phyloP scores from a whole-genome alignment of 1,284 basidiomycete genomes.

The Papiliotrema flavescens region DNA sequence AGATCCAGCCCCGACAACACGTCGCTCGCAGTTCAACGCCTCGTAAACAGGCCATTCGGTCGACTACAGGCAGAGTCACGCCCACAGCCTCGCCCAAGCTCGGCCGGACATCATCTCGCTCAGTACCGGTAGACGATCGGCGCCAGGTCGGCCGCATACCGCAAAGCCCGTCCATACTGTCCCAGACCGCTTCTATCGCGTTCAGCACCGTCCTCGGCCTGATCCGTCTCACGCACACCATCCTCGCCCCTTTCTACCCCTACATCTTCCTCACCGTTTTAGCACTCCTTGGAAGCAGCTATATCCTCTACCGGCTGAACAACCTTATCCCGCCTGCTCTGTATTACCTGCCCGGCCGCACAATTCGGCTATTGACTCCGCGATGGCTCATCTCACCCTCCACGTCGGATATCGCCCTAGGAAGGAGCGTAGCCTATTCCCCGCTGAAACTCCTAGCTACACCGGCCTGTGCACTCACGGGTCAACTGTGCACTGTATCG shows the following conservation, averaged over 20 bases:
- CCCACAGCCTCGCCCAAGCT: too few relatives aligned
- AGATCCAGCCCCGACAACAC: too few relatives aligned
- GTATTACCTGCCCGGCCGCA: conserved; percentile 6
- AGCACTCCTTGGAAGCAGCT: not conserved
- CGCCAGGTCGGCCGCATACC: too few relatives aligned
- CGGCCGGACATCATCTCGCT: too few relatives aligned
- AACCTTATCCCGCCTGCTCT: conserved; percentile 17
- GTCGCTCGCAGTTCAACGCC: too few relatives aligned
- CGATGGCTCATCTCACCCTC: conserved; percentile 1
- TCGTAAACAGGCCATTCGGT: too few relatives aligned
- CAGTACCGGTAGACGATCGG: too few relatives aligned
- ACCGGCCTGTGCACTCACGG: conserved; percentile 31
- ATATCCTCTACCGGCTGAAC: conserved; percentile 17
- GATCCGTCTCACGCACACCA: conserved; percentile 1
- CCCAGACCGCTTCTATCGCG: not conserved
- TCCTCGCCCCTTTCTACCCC: conserved; percentile 4
- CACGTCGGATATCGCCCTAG: conserved; percentile 7
- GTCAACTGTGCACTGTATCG: conserved; percentile 22
- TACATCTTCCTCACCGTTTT: conserved; percentile 3
- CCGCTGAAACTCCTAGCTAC: conserved; percentile 28
- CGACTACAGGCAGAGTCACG: too few relatives aligned
- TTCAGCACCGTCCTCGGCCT: not conserved
- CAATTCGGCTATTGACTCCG: conserved; percentile 9
- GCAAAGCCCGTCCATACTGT: too few relatives aligned
- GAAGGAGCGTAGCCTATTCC: conserved; percentile 8